Evolutionary conservation across 345 rosid genomes (phyloP), one percentile per base, ranked within the genome.

Genomic region (rapeseed (Brassica napus)): DNA sequence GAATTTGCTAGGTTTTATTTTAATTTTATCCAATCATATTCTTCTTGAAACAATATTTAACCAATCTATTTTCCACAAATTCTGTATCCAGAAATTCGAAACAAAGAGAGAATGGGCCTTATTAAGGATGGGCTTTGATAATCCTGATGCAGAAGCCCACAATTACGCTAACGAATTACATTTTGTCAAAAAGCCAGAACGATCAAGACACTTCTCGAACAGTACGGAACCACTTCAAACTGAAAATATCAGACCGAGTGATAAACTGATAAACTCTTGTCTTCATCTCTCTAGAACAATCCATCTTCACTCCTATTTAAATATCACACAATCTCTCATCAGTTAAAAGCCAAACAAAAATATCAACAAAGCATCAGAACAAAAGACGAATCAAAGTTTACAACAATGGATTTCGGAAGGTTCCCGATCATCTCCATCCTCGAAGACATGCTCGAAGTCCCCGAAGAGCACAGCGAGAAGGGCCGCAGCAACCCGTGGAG

Each of bases 371-470:
- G 5, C 4, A 39, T 10, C 14, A 37, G 49, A 31, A 14, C 3
- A 10, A 1, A 49, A 73, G n/a, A 58, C 16, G n/a, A 15, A 31
- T 35, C 71, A 58, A 21, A 44, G 52, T 4, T 39, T 8, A 3
- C 10, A 44, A 14, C 55, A 21, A 81, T 81, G 92, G 92, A 88
- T 81, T 61, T 89, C 14, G 82, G 86, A 31, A 72, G 86, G 28
- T 18, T 84, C 0, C 89, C 93, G 0, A 68, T 89, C 44, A 16
- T 89, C 62, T 65, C 84, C 1, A 73, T 86, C 42, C 83, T 91
- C n/a, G 86, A 87, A 9, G 89, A 93, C 82, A 81, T 88, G 87
- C 78, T 87, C 62, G 94, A 92, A 55, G 15, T 72, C 4, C 77
- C 75, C 0, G 81, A 84, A 24, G 91, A 85, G 6, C 82, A 77